Evolutionary conservation across 106 monocot species (phyloP), one percentile per base, ranked within the genome.

Genomic region (Platanthera guangdongensis): DNA sequence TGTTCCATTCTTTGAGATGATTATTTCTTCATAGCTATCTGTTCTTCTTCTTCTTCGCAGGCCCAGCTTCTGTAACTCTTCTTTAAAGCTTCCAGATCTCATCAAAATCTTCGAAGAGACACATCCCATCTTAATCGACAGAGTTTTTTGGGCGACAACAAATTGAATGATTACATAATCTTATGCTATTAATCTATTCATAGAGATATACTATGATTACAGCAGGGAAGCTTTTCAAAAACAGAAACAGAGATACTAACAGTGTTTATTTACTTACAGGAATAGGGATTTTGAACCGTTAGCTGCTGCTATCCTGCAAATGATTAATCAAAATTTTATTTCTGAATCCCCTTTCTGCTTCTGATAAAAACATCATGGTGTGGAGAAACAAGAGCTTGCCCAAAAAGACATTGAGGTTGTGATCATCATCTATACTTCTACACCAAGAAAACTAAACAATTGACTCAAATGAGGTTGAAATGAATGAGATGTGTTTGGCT

Each of bases 1-100:
- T 9, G 68, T 71, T 8, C 77, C 76, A 51, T 76, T 79, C 76
- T 80, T 86, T n/a, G 83, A 71, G 51, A 67, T 62, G 53, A 84
- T 28, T 13, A 91, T 12, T 7, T 85, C 82, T 57, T 92, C 77
- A 0, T 79, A 49, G 7, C 79, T 79, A 51, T 52, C 81, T 9
- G 82, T 60, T 77, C 49, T 87, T 62, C 78, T 87, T 49, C 82
- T 87, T 25, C 25, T 53, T 28, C 84, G 78, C 51, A 84, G 79
- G 10, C 80, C 25, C 25, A 25, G 69, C 28, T 77, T 83, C 45
- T 48, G 45, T 39, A 83, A 48, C 51, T 87, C 82, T 73, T 87
- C 87, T 9, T 73, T 82, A 50, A 95, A 77, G 75, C 89, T 92
- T 45, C 77, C 82, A 7, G 88, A 79, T 62, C 79, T 85, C 10